Base-by-base conservation (phyloP, 176 grass and related monocot species). In the Carex cristatella region DNA sequence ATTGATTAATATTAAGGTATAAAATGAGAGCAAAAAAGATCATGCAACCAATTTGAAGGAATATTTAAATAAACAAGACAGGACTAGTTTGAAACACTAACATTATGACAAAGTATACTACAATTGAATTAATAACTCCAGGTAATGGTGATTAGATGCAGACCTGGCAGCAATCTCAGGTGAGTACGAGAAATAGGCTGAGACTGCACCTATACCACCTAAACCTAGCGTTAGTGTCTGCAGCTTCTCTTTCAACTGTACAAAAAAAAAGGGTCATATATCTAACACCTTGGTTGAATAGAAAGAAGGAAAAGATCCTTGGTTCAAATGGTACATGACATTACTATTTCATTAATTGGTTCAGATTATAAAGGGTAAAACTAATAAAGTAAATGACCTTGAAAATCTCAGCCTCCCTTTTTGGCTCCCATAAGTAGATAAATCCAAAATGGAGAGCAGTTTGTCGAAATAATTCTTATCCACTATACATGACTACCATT, bases 131-230 rank as follows among this genome's bases (percentile, higher is more conserved):
- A 57, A 57, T 57, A 78, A 56, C 33, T 83, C 30, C 46, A 31
- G 31, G 35, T 14, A 55, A 83, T 69, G 44, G 16, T 35, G 27
- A 74, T 53, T 5, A 79, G 42, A 81, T 54, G 79, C 69, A 62
- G 86, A 98, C 96, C 96, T 95, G 27, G 28, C 90, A 84, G 96
- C 90, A 89, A 93, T 90, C 87, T 99, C 96, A 79, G 96, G 93
- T 77, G 96, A 82, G 85, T 95, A 98, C 40, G 91, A 94, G 84
- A 99, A 68, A 84, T 99, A 99, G 77, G 96, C 96, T 62, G 93
- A 92, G 11, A 94, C 88, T 51, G 94, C 84, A 84, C 96, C 96
- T 58, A 94, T 15, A 7, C 91, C 96, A 84, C 96, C 96, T 67
- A 99, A 89, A 74, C 90, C 84, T 75, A 94, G 83, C 63, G 96